Evolutionary conservation across 495 filamentous ascomycete genomes (phyloP), one percentile per base, ranked within the genome.

Genomic region (Podospora didyma): DNA sequence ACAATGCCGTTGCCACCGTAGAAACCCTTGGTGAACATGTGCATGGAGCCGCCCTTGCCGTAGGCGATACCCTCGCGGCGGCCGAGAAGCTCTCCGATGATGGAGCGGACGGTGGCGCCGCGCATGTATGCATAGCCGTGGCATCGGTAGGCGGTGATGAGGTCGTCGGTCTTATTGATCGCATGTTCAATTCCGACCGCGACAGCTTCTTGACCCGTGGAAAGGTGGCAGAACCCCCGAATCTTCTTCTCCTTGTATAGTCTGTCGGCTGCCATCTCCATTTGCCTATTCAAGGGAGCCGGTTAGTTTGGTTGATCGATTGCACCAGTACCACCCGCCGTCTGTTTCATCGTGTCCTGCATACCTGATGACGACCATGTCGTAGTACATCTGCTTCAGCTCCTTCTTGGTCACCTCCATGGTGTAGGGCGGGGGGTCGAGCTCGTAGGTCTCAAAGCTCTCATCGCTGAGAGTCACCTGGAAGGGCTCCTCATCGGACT

Each of bases 241-340:
- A 97, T 96, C 83, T 97, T 96, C 85, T 97, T 97, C 81, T 96
- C 91, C 78, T 97, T 97, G 86, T 97, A 97, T 54, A 97, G 82
- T 66, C 91, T 84, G 68, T 97, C 93, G 77, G 93, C 90, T 61
- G 92, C 92, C 94, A 97, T 96, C 73, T 98, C 94, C 94, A 98
- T 96, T 68, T 95, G 95, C 72, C 94, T 96, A 53, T 28, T 24
- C 16, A 5, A 16, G 24, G n/a, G 20, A 1, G 16, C n/a, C 46
- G n/a, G n/a, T 47, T 17, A 21, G 12, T 19, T 50, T 35, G 7
- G 20, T 5, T n/a, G 11, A 2, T 39, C 49, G 41, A 39, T 42
- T 51, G 31, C 6, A 9, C 26, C 16, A 19, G 31, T 45, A 26
- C n/a, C 24, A 41, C 24, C 12, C 14, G 12, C 24, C 23, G 23